Evolutionary conservation across 202 grass and related monocot species (phyloP).

Genomic region (Panicum virgatum): DNA sequence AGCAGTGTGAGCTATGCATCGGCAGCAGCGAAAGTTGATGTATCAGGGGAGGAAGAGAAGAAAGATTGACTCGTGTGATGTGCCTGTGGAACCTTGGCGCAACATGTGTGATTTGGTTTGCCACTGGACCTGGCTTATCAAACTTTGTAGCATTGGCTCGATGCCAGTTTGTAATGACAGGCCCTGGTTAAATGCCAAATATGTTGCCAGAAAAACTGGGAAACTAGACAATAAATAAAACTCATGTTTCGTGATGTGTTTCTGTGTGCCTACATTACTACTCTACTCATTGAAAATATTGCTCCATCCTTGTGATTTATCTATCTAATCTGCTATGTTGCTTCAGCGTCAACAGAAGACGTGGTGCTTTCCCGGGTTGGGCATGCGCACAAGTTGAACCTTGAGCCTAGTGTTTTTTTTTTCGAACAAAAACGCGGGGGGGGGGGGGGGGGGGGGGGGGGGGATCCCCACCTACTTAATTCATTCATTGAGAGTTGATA

Average conservation of each 20-base stretch:
- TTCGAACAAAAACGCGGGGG: too few species aligned
- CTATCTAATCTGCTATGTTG: too few species aligned
- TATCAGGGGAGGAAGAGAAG: conserved; percentile 24
- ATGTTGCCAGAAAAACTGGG: neutral
- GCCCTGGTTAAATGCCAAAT: conserved; percentile 22
- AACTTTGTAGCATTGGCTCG: conserved; percentile 20
- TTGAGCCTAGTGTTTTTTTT: too few species aligned
- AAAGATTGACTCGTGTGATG: conserved; percentile 12
- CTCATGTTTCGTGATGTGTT: neutral
- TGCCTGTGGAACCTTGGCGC: neutral
- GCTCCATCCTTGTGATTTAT: too few species aligned
- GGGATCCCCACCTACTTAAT: too few species aligned
- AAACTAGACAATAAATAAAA: conserved; percentile 1
- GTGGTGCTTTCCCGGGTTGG: too few species aligned
- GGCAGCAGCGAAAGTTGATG: conserved; percentile 66
- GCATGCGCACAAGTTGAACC: too few species aligned
- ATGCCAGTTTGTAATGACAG: conserved; percentile 21
- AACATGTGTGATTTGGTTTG: conserved; percentile 20
- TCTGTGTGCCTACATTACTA: neutral
- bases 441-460: too few species aligned
- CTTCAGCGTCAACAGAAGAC: too few species aligned
- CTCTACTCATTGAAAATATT: neutral
- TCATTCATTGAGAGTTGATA: too few species aligned
- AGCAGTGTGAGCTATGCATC: conserved; percentile 96
- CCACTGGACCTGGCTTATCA: conserved; percentile 2